Base-by-base conservation (phyloP, 208 protist species). In the Lotmaria passim region DNA sequence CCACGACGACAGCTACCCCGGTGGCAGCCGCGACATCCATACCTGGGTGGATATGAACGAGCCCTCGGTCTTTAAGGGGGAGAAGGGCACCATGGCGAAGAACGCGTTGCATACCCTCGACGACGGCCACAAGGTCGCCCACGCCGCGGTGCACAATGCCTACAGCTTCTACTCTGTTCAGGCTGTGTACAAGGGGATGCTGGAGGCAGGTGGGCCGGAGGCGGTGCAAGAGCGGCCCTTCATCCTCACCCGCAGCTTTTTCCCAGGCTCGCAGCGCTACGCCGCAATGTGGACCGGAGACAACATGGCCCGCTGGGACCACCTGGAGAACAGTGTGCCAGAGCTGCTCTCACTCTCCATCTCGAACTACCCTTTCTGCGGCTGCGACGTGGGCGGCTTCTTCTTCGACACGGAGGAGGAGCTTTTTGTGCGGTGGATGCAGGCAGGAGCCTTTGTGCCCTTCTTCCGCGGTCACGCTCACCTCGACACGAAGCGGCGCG, bases 41-140 rank as follows among this genome's bases (percentile, higher is more conserved):
- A 97, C 93, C 15, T 99, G 99, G 99, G 99, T 99, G 48, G 98
- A 99, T 88, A 99, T 99, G 99, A 99, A 99, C 75, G 93, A 98
- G 83, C 98, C 98, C 5, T 98, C 96, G 0, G 97, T 99, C 7
- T 99, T 99, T 79, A 91, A 96, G 61, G 96, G 90, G 3, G 90
- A 89, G 26, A 96, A 98, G 50, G 87, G 96, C 38, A 98, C 97
- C 3, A 99, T 99, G 95, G 64, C 81, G 44, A 96, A 97, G 72
- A 88, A 98, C 47, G 88, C 83, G 5, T 68, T 98, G 21, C 97
- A 99, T 76, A 62, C 68, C 4, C 76, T 80, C 33, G 85, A 91
- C 53, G 67, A 76, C 48, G 91, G 89, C 7, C 58, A 71, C 21
- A 47, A 63, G 0, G 84, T 96, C 1, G 84, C 98, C 68, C 98